These are phyloP conservation scores for Prorocentrum cordatum DNA, from an alignment of 169 alveolate species.

Conservation along the genomic window DNA sequence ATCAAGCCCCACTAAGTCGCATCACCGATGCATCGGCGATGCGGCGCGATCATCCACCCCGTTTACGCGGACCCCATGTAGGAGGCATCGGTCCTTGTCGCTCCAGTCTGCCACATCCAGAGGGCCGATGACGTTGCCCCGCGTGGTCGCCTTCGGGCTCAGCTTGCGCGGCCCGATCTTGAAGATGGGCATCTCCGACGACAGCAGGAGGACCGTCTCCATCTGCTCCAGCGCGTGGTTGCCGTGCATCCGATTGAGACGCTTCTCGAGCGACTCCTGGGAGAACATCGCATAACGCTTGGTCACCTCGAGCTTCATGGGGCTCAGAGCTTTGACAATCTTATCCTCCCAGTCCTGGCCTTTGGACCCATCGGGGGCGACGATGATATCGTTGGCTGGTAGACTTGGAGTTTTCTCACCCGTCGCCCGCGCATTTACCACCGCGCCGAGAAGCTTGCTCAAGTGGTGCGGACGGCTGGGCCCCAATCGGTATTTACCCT, in stretches of 20 bases:
- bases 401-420: neutral
- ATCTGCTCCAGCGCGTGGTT: too few species aligned
- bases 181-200: too few species aligned
- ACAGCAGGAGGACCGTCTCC: too few species aligned
- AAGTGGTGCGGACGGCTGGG: neutral
- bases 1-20: too few species aligned
- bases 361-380: neutral
- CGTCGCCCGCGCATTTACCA: neutral
- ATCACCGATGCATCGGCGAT: too few species aligned
- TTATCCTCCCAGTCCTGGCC: neutral
- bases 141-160: too few species aligned
- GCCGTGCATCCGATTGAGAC: neutral
- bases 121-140: too few species aligned
- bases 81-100: too few species aligned
- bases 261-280: neutral
- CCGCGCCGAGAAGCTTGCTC: neutral
- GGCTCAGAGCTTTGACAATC: neutral
- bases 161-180: too few species aligned
- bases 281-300: neutral
- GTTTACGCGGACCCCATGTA: too few species aligned
- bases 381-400: neutral
- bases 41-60: too few species aligned
- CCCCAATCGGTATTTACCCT: neutral
- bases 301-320: neutral
- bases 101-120: too few species aligned